These are phyloP conservation scores for Elaeagnus macrophylla DNA, from an alignment of 306 rosid genomes.

Conservation along the genomic window DNA sequence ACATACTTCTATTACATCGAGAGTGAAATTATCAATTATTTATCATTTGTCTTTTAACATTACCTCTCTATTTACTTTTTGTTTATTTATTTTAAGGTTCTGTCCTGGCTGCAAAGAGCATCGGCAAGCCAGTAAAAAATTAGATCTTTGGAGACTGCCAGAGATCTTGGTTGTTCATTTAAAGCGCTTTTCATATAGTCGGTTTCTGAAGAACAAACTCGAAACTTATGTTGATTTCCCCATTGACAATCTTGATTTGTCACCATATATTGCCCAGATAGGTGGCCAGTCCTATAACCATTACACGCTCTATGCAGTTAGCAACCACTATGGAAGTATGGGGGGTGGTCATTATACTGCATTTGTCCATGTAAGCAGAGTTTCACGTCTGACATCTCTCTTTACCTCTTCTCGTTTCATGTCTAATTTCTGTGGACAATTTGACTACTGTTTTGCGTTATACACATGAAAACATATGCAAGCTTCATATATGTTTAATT, in stretches of 20 bases:
- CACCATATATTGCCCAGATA: conserved; percentile 53
- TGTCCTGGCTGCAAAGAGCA: conserved; percentile 89
- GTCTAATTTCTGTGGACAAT: neutral
- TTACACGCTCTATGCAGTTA: conserved; percentile 85
- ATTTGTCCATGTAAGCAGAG: conserved; percentile 80
- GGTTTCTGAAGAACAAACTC: conserved; percentile 80
- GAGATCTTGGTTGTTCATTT: conserved; percentile 96
- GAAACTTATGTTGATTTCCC: conserved; percentile 96
- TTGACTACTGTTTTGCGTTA: too few relatives aligned
- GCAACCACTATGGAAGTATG: conserved; percentile 98
- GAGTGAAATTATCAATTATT: neutral
- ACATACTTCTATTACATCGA: conserved; percentile 12
- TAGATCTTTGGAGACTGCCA: conserved; percentile 98
- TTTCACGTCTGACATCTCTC: conserved; percentile 8
- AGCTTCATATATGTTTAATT: too few relatives aligned
- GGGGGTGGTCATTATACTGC: conserved; percentile 99
- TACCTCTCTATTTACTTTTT: conserved; percentile 1
- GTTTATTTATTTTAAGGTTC: conserved; percentile 56
- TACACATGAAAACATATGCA: too few relatives aligned
- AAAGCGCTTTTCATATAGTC: conserved; percentile 94
- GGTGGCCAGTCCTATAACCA: conserved; percentile 44
- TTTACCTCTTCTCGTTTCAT: neutral
- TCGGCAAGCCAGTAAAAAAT: conserved; percentile 89
- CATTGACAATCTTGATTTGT: conserved; percentile 75
- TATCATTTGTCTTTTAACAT: conserved; percentile 23